Conservation (phyloP, 2,329 filamentous ascomycete genomes). For the Botrytis galanthina region DNA sequence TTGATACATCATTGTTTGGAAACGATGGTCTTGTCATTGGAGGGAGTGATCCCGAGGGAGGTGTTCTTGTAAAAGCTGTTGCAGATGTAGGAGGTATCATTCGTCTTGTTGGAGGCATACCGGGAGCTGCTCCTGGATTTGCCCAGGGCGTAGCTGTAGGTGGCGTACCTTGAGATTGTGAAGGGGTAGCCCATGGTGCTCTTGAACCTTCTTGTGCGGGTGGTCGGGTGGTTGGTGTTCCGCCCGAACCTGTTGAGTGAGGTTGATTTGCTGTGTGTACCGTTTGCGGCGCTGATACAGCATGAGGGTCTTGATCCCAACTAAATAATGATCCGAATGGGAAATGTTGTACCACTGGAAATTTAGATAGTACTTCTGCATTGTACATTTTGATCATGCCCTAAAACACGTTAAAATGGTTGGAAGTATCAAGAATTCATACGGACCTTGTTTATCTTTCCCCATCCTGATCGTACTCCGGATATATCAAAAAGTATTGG, state of each 20-base stretch:
- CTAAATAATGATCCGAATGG: conserved; percentile 77
- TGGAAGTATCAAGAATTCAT: not conserved
- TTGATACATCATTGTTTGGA: conserved; percentile 18
- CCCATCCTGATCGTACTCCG: conserved; percentile 90
- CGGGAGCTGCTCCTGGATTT: conserved; percentile 19
- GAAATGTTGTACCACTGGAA: conserved; percentile 98
- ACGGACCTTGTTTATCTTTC: conserved; percentile 85
- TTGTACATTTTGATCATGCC: conserved; percentile 99
- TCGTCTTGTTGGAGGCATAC: conserved; percentile 2
- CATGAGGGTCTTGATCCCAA: conserved; percentile 68
- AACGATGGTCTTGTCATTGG: conserved; percentile 34
- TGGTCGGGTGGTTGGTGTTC: conserved; percentile 25
- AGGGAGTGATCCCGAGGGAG: conserved; percentile 33
- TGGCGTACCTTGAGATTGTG: conserved; percentile 25
- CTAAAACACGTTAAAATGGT: conserved; percentile 35
- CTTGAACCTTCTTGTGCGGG: conserved; percentile 31
- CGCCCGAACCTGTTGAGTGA: conserved; percentile 44
- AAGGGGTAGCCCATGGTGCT: conserved; percentile 33
- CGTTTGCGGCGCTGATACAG: conserved; percentile 48
- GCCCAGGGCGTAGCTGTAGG: conserved; percentile 32
- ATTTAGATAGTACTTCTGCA: conserved; percentile 92
- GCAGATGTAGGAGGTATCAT: conserved; percentile 6
- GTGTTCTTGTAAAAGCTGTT: conserved; percentile 24
- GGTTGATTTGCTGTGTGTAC: conserved; percentile 60
- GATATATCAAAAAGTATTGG: conserved; percentile 93